Evolutionary conservation across 2,329 filamentous ascomycete genomes (phyloP).

Genomic region (Ceratocystis alfenasii): DNA sequence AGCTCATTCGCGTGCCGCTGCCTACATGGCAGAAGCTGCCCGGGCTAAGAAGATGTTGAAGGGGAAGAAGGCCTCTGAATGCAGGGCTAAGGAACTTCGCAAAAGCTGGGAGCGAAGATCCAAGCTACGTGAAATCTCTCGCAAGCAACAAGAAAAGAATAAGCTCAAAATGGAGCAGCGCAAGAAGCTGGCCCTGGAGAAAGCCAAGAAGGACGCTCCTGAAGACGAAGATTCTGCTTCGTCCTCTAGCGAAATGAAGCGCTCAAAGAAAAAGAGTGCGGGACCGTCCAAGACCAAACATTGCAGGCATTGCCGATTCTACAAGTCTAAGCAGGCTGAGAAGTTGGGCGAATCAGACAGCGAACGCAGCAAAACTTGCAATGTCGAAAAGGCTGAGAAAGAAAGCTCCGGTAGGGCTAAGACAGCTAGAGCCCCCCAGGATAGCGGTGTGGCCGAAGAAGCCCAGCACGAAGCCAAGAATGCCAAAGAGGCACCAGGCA

Average conservation of each 20-base stretch:
- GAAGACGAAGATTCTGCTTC: conserved; percentile 24
- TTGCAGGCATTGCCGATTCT: conserved; percentile 7
- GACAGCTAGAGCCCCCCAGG: conserved; percentile 22
- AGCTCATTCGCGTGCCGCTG: conserved; percentile 46
- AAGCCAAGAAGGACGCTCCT: conserved; percentile 24
- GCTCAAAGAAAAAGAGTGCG: conserved; percentile 15
- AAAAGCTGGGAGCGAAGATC: conserved; percentile 41
- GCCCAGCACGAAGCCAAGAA: conserved; percentile 20
- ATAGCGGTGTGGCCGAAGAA: not conserved
- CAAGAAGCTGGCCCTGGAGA: conserved; percentile 24
- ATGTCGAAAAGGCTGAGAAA: conserved; percentile 15
- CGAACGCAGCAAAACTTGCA: not conserved
- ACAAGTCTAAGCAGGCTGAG: conserved; percentile 13
- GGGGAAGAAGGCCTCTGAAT: conserved; percentile 39
- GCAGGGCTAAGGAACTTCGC: conserved; percentile 35
- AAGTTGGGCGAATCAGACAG: conserved; percentile 13
- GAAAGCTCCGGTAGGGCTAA: conserved; percentile 17
- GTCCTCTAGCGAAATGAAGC: conserved; percentile 24
- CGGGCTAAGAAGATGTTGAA: conserved; percentile 40
- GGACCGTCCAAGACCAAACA: not conserved
- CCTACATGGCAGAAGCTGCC: conserved; percentile 39
- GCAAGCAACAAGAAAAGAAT: conserved; percentile 34
- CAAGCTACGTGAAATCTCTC: conserved; percentile 33
- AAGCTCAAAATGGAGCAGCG: conserved; percentile 29
- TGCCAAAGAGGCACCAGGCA: not conserved